Conservation (phyloP, 768 basidiomycete species). For the Kondoa subrosea region DNA sequence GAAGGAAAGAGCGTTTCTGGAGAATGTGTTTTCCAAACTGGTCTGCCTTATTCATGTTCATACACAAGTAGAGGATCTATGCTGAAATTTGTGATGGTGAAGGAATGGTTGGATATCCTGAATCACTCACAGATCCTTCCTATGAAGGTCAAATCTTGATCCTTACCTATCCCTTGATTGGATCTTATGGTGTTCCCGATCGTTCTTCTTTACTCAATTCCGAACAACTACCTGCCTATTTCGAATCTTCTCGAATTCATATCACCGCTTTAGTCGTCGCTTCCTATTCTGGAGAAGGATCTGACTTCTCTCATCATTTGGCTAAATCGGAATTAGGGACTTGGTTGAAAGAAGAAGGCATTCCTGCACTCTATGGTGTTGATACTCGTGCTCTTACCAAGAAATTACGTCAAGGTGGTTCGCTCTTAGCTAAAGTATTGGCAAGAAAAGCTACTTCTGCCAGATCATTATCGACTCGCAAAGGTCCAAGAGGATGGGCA, state of each 20-base stretch:
- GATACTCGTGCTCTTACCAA: constrained; percentile 96
- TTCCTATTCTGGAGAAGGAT: constrained; percentile 52
- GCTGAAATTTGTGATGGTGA: constrained; percentile 11
- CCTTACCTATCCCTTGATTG: constrained; percentile 87
- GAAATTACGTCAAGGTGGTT: constrained; percentile 83
- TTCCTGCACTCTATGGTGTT: constrained; percentile 88
- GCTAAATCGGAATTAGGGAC: constrained; percentile 67
- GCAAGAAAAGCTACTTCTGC: too few species aligned
- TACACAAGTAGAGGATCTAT: background rate
- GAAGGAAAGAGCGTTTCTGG: constrained; percentile 78
- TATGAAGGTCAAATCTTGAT: constrained; percentile 97
- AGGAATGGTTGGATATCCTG: constrained; percentile 99
- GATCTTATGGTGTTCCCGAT: constrained; percentile 90
- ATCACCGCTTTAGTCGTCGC: constrained; percentile 78
- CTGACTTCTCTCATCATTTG: constrained; percentile 85
- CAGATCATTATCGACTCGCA: too few species aligned
- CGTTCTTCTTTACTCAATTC: constrained; percentile 34
- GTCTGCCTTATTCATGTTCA: constrained; percentile 39
- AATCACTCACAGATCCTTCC: constrained; percentile 93
- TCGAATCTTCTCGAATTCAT: constrained; percentile 91
- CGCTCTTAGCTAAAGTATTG: constrained; percentile 71
- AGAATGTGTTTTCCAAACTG: constrained; percentile 99
- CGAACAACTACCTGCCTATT: constrained; percentile 41
- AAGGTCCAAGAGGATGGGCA: constrained; percentile 44
- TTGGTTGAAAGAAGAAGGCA: constrained; percentile 87